Evolutionary conservation across 2,329 filamentous ascomycete species (phyloP), one percentile per base, ranked within the genome.

Genomic region (Verticillium nubilum): DNA sequence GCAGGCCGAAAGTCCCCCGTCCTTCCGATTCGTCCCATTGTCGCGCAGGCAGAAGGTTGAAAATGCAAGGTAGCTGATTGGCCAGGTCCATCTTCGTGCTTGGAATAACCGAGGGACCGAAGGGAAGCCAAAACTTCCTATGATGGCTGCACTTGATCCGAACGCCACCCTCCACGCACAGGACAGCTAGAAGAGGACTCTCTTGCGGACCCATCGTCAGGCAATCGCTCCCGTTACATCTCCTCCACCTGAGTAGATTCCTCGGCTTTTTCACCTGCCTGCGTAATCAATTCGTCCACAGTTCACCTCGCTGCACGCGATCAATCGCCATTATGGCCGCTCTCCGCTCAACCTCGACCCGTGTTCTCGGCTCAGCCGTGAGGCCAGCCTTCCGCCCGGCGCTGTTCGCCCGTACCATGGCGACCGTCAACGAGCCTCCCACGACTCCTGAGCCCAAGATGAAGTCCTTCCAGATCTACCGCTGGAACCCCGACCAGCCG

Each of bases 401-500:
- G 62, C 72, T 77, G 67, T 76, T 80, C 65, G 67, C 76, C 56
- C 80, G 82, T 62, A 78, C 79, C 62, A 83, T 86, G 78, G 83
- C 83, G 59, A 78, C 82, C 2, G 76, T 84, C 64, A 78, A 77
- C 70, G 75, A 88, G 73, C 82, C 86, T 35, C 82, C 86, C 55
- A 83, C 85, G 56, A 78, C 85, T 60, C 76, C 85, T 66, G 83
- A 90, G 68, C 82, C 89, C 59, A 82, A 81, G 69, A 86, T 90
- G 80, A 98, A 97, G 88, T 92, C 90, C 57, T 99, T 99, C 86
- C 89, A 97, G 78, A 89, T 99, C 82, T 99, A 99, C 87, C 87
- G 95, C 75, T 99, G 95, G 95, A 96, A 96, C 75, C 95, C 95
- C 62, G 95, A 98, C 73, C 84, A 88, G 73, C 95, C 95, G 61